A percentile compares a stretch with the other conserved stretches of the same genome.
These are phyloP conservation scores for Purpureocillium takamizusanense DNA, from an alignment of 2,329 filamentous ascomycete species.

Conservation along the genomic window DNA sequence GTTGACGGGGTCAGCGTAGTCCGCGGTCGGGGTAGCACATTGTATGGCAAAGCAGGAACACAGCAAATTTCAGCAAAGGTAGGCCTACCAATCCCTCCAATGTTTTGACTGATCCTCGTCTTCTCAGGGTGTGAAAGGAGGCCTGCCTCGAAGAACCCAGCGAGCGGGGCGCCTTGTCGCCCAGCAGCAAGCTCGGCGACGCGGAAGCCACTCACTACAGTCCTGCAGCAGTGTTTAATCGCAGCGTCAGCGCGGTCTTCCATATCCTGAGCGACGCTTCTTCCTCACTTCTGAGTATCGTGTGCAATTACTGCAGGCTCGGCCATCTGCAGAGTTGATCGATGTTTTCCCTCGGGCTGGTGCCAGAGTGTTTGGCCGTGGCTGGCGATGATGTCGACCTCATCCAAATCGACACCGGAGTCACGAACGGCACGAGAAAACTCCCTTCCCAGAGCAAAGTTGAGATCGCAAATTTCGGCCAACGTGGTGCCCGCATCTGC, in stretches of 20 bases:
- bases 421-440: constrained; percentile 8
- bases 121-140: constrained; percentile 40
- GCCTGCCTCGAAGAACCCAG: constrained; percentile 40
- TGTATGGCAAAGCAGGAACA: too few relatives aligned
- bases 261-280: too few relatives aligned
- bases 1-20: too few relatives aligned
- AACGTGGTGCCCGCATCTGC: constrained; percentile 6
- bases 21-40: too few relatives aligned
- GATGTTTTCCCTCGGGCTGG: constrained; percentile 31
- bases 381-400: constrained; percentile 44
- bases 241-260: too few relatives aligned
- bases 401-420: constrained; percentile 10
- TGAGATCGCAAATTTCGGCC: constrained; percentile 10
- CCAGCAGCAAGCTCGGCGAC: constrained; percentile 37
- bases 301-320: constrained; percentile 46
- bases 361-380: constrained; percentile 52
- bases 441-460: constrained; percentile 9
- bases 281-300: constrained; percentile 25
- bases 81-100: constrained; percentile 36
- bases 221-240: constrained; percentile 28
- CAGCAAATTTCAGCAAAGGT: too few relatives aligned
- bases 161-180: constrained; percentile 36
- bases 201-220: constrained; percentile 40
- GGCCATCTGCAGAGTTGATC: constrained; percentile 43
- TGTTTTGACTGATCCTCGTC: constrained; percentile 41